phyloP scores from a whole-genome alignment of 257 asterid species.

The Solanum sejunctum region DNA sequence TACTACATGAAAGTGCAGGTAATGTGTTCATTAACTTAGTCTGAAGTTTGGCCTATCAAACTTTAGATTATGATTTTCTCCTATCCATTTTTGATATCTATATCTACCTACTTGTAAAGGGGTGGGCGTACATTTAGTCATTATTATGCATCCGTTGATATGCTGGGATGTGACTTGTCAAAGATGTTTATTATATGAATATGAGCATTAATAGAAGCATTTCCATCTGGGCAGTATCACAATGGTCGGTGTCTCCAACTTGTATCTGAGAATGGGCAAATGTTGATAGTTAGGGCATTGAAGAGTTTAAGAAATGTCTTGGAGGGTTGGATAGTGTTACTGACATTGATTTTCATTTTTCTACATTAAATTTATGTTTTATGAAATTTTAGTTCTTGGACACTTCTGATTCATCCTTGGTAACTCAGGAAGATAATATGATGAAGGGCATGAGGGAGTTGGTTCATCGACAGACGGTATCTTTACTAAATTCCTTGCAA shows the following conservation, averaged over 20 bases:
- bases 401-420: background rate
- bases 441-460: conserved; percentile 44
- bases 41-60: background rate
- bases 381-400: background rate
- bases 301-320: background rate
- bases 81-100: background rate
- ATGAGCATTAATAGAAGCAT: background rate
- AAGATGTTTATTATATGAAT: background rate
- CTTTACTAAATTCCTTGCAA: conserved; percentile 32
- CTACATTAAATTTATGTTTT: background rate
- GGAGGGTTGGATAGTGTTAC: background rate
- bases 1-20: conserved; percentile 58
- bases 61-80: background rate
- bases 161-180: background rate
- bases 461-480: conserved; percentile 40
- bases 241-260: background rate
- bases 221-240: background rate
- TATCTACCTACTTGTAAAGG: background rate
- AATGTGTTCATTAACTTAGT: background rate
- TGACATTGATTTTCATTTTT: background rate
- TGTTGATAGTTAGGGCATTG: background rate
- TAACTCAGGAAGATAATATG: conserved; percentile 40
- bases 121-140: background rate
- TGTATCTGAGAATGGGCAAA: background rate
- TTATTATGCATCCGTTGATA: background rate